Evolutionary conservation across 2,329 filamentous ascomycete genomes (phyloP).

Genomic region (Rachicladosporium sp.): DNA sequence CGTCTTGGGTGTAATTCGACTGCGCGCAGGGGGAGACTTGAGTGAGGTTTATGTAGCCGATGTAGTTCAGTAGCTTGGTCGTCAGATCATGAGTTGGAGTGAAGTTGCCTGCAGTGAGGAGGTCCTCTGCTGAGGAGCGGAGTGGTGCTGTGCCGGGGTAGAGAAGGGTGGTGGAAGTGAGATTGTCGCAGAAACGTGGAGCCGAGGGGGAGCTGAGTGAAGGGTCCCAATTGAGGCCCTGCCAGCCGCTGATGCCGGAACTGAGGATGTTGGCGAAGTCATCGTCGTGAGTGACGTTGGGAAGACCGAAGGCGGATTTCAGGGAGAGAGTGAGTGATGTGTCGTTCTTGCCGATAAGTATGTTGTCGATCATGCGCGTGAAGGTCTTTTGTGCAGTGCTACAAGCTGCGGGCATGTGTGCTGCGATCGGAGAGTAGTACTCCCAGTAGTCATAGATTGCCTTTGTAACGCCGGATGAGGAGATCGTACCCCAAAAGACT

Average conservation of each 20-base stretch:
- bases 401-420: conserved; percentile 49
- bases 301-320: conserved; percentile 42
- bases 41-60: conserved; percentile 41
- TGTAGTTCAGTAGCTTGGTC: conserved; percentile 44
- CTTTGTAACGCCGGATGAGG: conserved; percentile 65
- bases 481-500: conserved; percentile 65
- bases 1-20: conserved; percentile 32
- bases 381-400: conserved; percentile 51
- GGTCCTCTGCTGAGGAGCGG: conserved; percentile 28
- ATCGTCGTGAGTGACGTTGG: conserved; percentile 35
- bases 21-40: conserved; percentile 27
- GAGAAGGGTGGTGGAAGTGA: conserved; percentile 36
- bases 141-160: conserved; percentile 29
- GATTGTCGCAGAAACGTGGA: conserved; percentile 43
- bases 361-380: conserved; percentile 46
- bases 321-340: conserved; percentile 31
- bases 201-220: conserved; percentile 37
- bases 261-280: conserved; percentile 42
- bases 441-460: conserved; percentile 63
- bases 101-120: conserved; percentile 40
- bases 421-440: conserved; percentile 47
- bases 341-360: conserved; percentile 37
- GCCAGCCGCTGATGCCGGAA: conserved; percentile 38
- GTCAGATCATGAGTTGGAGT: conserved; percentile 29
- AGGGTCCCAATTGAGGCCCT: conserved; percentile 49